These are phyloP conservation scores for Carex myosuroides DNA, from an alignment of 176 grass and related monocot species.

Conservation along the genomic window DNA sequence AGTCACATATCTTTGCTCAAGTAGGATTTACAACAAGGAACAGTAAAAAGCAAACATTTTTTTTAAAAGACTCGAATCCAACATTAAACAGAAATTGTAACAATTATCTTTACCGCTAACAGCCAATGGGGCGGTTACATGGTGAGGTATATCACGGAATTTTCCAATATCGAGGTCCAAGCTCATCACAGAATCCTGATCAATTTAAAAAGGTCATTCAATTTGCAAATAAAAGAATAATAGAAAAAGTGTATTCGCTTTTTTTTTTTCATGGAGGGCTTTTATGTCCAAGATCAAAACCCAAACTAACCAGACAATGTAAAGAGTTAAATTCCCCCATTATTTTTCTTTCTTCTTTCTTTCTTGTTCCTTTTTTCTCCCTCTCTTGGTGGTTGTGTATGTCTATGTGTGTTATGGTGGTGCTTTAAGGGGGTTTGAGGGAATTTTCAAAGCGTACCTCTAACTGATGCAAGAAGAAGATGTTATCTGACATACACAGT, in stretches of 20 bases:
- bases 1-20: conserved; percentile 5
- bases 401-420: not conserved
- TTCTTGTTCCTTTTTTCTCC: not conserved
- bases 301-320: not conserved
- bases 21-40: not conserved
- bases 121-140: conserved; percentile 58
- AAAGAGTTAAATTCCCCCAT: not conserved
- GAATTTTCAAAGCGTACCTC: conserved; percentile 28
- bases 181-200: conserved; percentile 22
- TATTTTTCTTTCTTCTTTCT: not conserved
- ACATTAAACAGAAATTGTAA: conserved; percentile 15
- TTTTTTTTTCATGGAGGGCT: not conserved
- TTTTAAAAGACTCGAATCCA: not conserved
- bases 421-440: not conserved
- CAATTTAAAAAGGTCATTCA: not conserved
- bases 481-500: conserved; percentile 26
- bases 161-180: conserved; percentile 56
- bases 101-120: conserved; percentile 61
- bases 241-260: not conserved
- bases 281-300: not conserved
- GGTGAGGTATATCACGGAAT: conserved; percentile 64
- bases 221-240: conserved; percentile 13
- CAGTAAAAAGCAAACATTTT: not conserved
- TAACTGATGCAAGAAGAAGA: conserved; percentile 47
- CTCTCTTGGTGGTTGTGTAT: not conserved